These are phyloP conservation scores for Didymella lethalis DNA, from an alignment of 2,329 filamentous ascomycete genomes.

Conservation along the genomic window DNA sequence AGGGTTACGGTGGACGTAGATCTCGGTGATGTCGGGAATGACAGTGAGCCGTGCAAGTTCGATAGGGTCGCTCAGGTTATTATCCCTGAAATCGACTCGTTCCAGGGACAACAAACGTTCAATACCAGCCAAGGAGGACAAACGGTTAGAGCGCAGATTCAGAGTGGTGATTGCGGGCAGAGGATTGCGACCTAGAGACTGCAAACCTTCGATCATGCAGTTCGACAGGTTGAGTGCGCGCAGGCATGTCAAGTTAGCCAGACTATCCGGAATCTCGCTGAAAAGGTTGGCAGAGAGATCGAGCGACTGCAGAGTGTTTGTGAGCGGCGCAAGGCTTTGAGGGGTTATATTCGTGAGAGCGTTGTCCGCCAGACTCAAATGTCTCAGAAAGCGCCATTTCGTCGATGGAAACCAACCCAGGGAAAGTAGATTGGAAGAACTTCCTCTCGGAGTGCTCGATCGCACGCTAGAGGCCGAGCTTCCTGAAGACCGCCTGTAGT, in stretches of 20 bases:
- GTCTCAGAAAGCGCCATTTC: slow-evolving; percentile 94
- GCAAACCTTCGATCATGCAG: slow-evolving; percentile 96
- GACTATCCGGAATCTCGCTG: slow-evolving; percentile 89
- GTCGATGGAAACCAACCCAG: slow-evolving; percentile 77
- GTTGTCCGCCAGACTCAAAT: slow-evolving; percentile 92
- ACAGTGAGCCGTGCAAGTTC: slow-evolving; percentile 89
- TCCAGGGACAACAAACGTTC: slow-evolving; percentile 90
- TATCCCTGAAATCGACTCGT: slow-evolving; percentile 89
- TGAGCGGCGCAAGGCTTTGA: slow-evolving; percentile 78
- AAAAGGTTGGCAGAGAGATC: slow-evolving; percentile 94
- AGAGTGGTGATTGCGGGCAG: slow-evolving; percentile 92
- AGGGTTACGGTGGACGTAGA: slow-evolving; percentile 92
- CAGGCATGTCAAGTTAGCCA: slow-evolving; percentile 85
- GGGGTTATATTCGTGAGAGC: slow-evolving; percentile 81
- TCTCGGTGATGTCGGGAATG: slow-evolving; percentile 88
- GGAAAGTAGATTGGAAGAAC: slow-evolving; percentile 78
- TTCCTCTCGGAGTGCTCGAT: slow-evolving; percentile 66
- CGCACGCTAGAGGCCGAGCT: slow-evolving; percentile 84
- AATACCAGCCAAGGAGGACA: slow-evolving; percentile 86
- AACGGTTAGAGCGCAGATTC: slow-evolving; percentile 87
- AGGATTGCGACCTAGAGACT: slow-evolving; percentile 84
- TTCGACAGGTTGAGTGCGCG: slow-evolving; percentile 92
- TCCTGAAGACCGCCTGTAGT: slow-evolving; percentile 86
- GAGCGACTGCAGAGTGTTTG: slow-evolving; percentile 87
- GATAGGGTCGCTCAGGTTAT: slow-evolving; percentile 86